Evolutionary conservation across 148 eudicot species (phyloP).

Genomic region (Cornus suecica): DNA sequence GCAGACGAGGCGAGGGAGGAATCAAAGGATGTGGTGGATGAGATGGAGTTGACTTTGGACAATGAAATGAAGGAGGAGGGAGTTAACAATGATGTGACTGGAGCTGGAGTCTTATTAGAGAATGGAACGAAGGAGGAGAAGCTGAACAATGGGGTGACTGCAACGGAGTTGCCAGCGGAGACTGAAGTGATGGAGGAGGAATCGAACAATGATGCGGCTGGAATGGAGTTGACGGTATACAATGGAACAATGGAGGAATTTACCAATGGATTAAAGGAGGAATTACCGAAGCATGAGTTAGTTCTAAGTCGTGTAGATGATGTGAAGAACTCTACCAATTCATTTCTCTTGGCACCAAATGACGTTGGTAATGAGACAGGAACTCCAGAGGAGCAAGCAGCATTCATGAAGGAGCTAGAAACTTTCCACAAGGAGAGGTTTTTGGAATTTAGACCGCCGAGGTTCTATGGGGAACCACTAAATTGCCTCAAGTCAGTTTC

Average conservation of each 20-base stretch:
- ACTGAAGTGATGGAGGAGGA: background rate
- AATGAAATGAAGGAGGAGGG: slow-evolving; percentile 7
- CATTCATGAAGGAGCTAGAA: slow-evolving; percentile 47
- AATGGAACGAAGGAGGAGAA: slow-evolving; percentile 5
- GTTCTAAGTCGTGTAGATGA: slow-evolving; percentile 14
- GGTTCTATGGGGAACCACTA: slow-evolving; percentile 47
- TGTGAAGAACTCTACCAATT: slow-evolving; percentile 23
- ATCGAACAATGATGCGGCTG: slow-evolving; percentile 10
- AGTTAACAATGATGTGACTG: background rate
- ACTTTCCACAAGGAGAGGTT: slow-evolving; percentile 42
- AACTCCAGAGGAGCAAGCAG: slow-evolving; percentile 47
- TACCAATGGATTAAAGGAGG: slow-evolving; percentile 14
- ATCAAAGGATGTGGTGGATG: background rate
- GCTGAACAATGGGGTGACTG: slow-evolving; percentile 4
- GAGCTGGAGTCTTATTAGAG: background rate
- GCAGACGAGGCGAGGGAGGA: slow-evolving; percentile 2
- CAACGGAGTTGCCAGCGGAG: background rate
- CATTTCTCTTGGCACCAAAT: slow-evolving; percentile 37
- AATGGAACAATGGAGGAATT: slow-evolving; percentile 6
- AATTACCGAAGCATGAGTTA: slow-evolving; percentile 12
- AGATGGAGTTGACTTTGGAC: slow-evolving; percentile 1
- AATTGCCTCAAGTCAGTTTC: slow-evolving; percentile 45
- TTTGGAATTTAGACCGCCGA: slow-evolving; percentile 51
- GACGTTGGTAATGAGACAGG: slow-evolving; percentile 38
- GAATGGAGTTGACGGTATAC: slow-evolving; percentile 3